Base-by-base conservation (phyloP, 371 early-diverging fungal species). In the Syncephalastrum racemosum region DNA sequence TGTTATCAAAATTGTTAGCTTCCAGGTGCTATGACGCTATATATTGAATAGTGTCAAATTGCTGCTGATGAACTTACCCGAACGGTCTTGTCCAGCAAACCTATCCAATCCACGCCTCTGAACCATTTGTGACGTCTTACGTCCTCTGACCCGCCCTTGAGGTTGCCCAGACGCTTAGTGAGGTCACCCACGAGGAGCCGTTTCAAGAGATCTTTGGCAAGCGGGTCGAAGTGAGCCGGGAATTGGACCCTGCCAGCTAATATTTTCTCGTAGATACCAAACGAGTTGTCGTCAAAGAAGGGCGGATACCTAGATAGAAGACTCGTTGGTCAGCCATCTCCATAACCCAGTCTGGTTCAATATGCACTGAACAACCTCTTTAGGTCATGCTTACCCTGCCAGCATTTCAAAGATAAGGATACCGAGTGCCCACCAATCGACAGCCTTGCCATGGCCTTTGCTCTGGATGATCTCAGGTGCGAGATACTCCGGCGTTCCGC, bases 391-490 rank as follows among this genome's bases (percentile, higher is more conserved):
- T 64, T 76, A 81, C 79, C 98, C 98, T 31, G 88, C 89, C 68
- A 91, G 68, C 87, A 95, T 92, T 83, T 99, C 99, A 75, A 92
- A 99, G 41, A 99, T 90, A 41, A 99, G 79, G 45, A 99, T 87
- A 23, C 99, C 99, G 46, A 99, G 77, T 5, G 99, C 95, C 94
- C 97, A 99, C 94, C 96, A 97, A 76, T 99, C 99, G 3, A 95
- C 99, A 7, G 96, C 92, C 68, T 90, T 89, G 18, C 95, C 94
- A 68, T 99, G 97, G 24, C 95, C 98, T 76, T 94, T 92, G 50
- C 93, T 91, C 70, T 93, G 91, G 70, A 99, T 96, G 57, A 99
- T 97, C 73, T 99, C 99, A 4, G 99, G 99, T 5, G 99, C 97
- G 60, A 91, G 68, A 66, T 98, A 99, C 74, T 98, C 99, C 15